A percentile compares a stretch with the other conserved stretches of the same genome.
Evolutionary conservation across 768 basidiomycete species (phyloP).

Genomic region (Mycena maculata): DNA sequence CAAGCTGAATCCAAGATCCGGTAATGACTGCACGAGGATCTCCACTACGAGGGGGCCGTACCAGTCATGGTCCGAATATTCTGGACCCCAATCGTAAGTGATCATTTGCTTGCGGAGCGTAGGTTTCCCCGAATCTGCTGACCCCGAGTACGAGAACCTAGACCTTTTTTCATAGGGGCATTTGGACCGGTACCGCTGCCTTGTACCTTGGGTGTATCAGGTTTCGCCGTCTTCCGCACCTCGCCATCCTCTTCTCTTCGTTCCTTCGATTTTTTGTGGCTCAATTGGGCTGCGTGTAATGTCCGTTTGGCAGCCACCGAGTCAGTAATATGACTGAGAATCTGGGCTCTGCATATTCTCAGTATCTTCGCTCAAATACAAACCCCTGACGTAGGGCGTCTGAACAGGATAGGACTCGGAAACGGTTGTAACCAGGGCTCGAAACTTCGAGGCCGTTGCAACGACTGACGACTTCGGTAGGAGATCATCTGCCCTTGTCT

Average conservation of each 20-base stretch:
- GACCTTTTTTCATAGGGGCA: background rate
- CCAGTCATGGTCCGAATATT: background rate
- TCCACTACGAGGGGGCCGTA: background rate
- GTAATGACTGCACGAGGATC: background rate
- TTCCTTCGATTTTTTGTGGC: no score
- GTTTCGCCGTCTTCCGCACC: no score
- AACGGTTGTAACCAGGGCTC: background rate
- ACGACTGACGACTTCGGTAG: background rate
- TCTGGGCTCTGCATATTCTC: background rate
- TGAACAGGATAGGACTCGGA: background rate
- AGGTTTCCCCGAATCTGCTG: slow-evolving; percentile 95
- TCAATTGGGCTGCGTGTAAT: no score
- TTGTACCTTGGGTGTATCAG: background rate
- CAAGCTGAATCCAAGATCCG: background rate
- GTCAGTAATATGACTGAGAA: no score
- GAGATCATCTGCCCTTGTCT: background rate
- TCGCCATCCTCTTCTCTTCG: no score
- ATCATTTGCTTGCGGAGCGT: slow-evolving; percentile 97
- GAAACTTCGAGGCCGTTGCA: background rate
- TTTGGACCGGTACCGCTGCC: background rate
- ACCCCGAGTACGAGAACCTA: slow-evolving; percentile 91
- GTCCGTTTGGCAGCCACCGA: no score
- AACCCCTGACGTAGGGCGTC: background rate
- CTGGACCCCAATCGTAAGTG: slow-evolving; percentile 76
- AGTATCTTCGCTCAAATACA: background rate